These are phyloP conservation scores for Chaetomiaceae sp. DNA, from an alignment of 2,329 filamentous ascomycete species.

Conservation along the genomic window DNA sequence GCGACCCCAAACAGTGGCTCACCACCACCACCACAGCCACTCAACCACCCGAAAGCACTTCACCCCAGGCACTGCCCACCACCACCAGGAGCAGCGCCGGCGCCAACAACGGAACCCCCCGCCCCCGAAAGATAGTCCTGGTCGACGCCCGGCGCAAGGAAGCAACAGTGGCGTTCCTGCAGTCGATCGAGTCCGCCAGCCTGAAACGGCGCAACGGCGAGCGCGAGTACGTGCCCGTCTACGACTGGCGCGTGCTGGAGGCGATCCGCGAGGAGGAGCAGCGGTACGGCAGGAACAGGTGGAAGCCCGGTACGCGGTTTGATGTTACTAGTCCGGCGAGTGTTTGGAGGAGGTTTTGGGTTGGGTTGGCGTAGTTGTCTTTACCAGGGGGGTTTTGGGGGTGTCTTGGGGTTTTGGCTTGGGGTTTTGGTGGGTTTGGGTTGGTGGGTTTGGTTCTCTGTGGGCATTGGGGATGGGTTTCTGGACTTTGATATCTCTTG, in stretches of 20 bases:
- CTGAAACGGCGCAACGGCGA: slow-evolving; percentile 25
- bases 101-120: background rate
- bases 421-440: no score
- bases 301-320: slow-evolving; percentile 4
- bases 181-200: slow-evolving; percentile 22
- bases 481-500: no score
- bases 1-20: slow-evolving; percentile 35
- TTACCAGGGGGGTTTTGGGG: no score
- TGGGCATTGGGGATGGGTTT: no score
- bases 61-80: slow-evolving; percentile 3
- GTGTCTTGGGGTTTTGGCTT: no score
- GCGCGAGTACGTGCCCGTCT: slow-evolving; percentile 31
- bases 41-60: background rate
- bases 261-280: slow-evolving; percentile 24
- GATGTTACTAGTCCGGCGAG: slow-evolving; percentile 9
- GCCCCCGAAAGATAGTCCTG: slow-evolving; percentile 28
- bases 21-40: background rate
- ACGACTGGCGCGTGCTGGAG: slow-evolving; percentile 38
- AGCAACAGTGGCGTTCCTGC: slow-evolving; percentile 30
- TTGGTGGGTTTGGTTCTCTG: no score
- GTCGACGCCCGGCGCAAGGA: slow-evolving; percentile 31
- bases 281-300: background rate
- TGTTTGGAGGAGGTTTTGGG: slow-evolving; percentile 27
- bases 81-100: background rate
- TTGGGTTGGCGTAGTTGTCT: slow-evolving; percentile 26